A percentile compares a stretch with the other conserved stretches of the same genome.
Conservation (phyloP, 768 basidiomycete species). For the Tylopilus sp. region DNA sequence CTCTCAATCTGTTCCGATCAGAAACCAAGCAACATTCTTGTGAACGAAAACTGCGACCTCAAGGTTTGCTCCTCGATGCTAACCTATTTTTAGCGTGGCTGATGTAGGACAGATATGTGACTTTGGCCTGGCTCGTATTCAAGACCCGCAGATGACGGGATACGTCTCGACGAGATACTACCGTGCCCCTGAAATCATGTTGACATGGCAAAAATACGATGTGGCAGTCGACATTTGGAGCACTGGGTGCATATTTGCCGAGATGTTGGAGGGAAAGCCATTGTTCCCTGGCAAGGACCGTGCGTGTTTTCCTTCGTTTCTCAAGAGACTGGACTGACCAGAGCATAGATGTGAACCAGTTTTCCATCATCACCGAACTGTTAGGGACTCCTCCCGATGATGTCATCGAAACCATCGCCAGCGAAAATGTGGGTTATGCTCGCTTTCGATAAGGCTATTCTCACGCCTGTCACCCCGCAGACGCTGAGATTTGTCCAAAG, state of each 20-base stretch:
- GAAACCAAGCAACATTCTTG: constrained; percentile 99
- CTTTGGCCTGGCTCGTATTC: constrained; percentile 96
- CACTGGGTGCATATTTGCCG: constrained; percentile 98
- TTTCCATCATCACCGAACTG: constrained; percentile 98
- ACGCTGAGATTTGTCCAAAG: constrained; percentile 99
- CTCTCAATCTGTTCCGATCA: constrained; percentile 26
- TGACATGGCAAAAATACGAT: constrained; percentile 99
- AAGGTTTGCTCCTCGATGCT: constrained; percentile 54
- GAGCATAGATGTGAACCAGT: constrained; percentile 93
- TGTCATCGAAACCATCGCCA: constrained; percentile 98
- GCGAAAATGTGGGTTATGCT: constrained; percentile 77
- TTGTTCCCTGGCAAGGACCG: constrained; percentile 99
- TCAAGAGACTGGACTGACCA: background rate
- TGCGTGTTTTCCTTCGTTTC: constrained; percentile 44
- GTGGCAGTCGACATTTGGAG: constrained; percentile 99
- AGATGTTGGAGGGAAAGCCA: constrained; percentile 99
- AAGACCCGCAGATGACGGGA: constrained; percentile 99
- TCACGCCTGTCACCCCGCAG: constrained; percentile 40
- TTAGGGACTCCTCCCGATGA: constrained; percentile 99
- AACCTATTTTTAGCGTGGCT: background rate
- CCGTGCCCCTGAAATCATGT: constrained; percentile 99
- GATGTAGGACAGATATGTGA: constrained; percentile 78
- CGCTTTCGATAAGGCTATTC: constrained; percentile 1
- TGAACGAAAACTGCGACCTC: constrained; percentile 99
- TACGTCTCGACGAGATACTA: constrained; percentile 99